Evolutionary conservation across 2,329 filamentous ascomycete genomes (phyloP).

Genomic region (Daldinia eschscholtzii): DNA sequence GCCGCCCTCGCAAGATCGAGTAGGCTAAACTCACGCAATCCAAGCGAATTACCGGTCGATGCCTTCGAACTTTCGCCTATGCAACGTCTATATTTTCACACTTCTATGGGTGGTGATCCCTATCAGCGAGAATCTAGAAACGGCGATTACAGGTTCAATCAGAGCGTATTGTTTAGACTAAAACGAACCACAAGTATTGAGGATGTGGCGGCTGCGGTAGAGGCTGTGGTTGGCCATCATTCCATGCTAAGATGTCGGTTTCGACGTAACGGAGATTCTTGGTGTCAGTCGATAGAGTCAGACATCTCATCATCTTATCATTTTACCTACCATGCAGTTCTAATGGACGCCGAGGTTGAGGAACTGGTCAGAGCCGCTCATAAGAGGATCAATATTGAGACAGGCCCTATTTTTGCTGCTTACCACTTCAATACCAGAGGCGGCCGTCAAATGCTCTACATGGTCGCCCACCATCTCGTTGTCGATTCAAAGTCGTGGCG

Average conservation of each 20-base stretch:
- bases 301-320: constrained; percentile 59
- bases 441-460: constrained; percentile 61
- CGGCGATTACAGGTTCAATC: constrained; percentile 63
- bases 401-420: constrained; percentile 64
- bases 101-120: constrained; percentile 56
- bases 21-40: constrained; percentile 49
- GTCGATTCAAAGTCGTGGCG: constrained; percentile 66
- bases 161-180: constrained; percentile 62
- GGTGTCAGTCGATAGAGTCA: constrained; percentile 61
- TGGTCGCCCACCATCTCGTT: constrained; percentile 65
- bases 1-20: constrained; percentile 54
- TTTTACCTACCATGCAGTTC: constrained; percentile 58
- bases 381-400: constrained; percentile 61
- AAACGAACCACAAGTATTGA: constrained; percentile 57
- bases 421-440: constrained; percentile 62
- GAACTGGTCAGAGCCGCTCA: constrained; percentile 58
- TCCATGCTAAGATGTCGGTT: constrained; percentile 66
- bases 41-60: constrained; percentile 53
- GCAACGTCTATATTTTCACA: constrained; percentile 67
- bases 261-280: constrained; percentile 54
- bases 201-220: constrained; percentile 62
- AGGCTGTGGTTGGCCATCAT: constrained; percentile 63
- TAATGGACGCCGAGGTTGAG: constrained; percentile 58
- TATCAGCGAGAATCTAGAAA: constrained; percentile 50
- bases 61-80: constrained; percentile 65